Conservation (phyloP, 140 eudicot species). For the Anethum foeniculum region DNA sequence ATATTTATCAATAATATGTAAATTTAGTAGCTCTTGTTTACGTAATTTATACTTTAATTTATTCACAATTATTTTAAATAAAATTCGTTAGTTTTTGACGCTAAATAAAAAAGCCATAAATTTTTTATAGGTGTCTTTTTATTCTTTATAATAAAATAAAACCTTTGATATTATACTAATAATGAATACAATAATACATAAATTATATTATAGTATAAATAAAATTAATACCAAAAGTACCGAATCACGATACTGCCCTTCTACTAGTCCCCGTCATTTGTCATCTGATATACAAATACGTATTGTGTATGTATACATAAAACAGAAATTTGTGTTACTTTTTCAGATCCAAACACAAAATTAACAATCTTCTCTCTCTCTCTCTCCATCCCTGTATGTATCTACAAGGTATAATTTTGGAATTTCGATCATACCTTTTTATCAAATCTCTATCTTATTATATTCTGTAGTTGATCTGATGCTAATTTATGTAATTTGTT, state of each 20-base stretch:
- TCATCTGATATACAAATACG: background rate
- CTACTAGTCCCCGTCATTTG: slow-evolving; percentile 9
- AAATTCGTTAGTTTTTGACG: too few species aligned
- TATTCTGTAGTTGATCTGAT: background rate
- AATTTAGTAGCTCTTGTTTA: too few species aligned
- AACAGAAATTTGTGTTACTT: background rate
- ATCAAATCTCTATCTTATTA: background rate
- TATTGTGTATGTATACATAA: background rate
- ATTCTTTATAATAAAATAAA: too few species aligned
- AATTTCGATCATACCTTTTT: background rate
- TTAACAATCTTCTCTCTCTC: background rate
- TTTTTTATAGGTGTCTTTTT: too few species aligned
- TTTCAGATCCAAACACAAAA: background rate
- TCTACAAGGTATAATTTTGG: background rate
- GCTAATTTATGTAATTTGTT: background rate
- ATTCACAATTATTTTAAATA: too few species aligned
- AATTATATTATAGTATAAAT: too few species aligned
- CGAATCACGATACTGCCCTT: slow-evolving; percentile 18
- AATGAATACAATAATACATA: too few species aligned
- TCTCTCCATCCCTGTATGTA: background rate
- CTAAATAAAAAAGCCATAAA: too few species aligned
- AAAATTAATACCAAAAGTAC: too few species aligned
- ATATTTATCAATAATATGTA: too few species aligned
- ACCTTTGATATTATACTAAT: too few species aligned
- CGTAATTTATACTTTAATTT: too few species aligned